These are phyloP conservation scores for Tylopilus orsonianus DNA, from an alignment of 1,284 basidiomycete species.

Conservation along the genomic window DNA sequence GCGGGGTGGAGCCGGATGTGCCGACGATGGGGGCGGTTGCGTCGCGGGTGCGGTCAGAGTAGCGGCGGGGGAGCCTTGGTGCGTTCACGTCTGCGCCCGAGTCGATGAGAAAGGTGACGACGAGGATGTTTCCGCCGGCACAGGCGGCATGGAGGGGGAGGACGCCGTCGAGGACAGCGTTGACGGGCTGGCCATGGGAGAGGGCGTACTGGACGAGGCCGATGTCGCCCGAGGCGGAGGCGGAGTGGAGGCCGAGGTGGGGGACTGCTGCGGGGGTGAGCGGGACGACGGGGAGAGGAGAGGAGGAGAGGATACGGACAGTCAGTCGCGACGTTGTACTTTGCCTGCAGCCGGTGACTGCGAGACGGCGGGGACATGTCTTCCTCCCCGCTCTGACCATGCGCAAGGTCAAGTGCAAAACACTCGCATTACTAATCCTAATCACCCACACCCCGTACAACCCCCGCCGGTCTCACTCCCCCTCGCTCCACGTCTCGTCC, in stretches of 20 bases:
- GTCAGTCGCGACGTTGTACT: slow-evolving; percentile 77
- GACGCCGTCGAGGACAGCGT: slow-evolving; percentile 89
- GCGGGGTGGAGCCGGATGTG: slow-evolving; percentile 81
- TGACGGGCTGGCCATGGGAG: slow-evolving; percentile 90
- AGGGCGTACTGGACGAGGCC: slow-evolving; percentile 87
- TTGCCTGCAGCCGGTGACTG: slow-evolving; percentile 50
- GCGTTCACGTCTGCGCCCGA: slow-evolving; percentile 93
- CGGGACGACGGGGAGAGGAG: background rate
- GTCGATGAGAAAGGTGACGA: slow-evolving; percentile 85
- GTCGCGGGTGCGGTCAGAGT: slow-evolving; percentile 71
- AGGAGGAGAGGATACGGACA: slow-evolving; percentile 48
- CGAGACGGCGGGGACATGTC: slow-evolving; percentile 26
- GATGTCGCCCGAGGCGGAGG: slow-evolving; percentile 84
- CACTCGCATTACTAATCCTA: background rate
- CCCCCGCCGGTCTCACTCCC: slow-evolving; percentile 6
- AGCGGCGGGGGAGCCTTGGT: slow-evolving; percentile 76
- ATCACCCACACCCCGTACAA: background rate
- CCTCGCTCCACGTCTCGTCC: slow-evolving; percentile 31
- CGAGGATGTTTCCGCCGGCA: slow-evolving; percentile 81
- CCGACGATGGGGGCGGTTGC: slow-evolving; percentile 70
- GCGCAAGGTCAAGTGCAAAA: background rate
- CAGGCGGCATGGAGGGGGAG: slow-evolving; percentile 90
- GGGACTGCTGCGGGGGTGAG: slow-evolving; percentile 53
- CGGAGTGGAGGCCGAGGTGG: slow-evolving; percentile 86
- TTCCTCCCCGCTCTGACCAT: slow-evolving; percentile 7